Evolutionary conservation across 2,329 filamentous ascomycete species (phyloP).

Genomic region (Lecanicillium sp.): DNA sequence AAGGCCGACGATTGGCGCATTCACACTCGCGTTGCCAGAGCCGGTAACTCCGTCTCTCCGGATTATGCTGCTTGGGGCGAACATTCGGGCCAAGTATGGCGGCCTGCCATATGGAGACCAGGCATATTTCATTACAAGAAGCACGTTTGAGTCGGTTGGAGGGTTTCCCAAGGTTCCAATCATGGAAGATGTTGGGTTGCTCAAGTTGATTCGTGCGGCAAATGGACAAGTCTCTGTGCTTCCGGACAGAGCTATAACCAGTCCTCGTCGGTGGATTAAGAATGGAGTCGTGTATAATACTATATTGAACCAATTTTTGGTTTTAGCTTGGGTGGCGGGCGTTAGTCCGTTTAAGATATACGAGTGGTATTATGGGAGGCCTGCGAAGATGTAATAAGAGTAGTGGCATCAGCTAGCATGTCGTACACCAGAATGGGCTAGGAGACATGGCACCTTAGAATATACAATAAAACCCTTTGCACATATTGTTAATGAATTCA

Average conservation of each 20-base stretch:
- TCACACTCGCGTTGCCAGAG: background rate
- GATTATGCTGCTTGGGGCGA: background rate
- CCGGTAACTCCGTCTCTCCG: background rate
- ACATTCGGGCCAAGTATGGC: background rate
- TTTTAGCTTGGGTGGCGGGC: background rate
- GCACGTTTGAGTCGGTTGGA: background rate
- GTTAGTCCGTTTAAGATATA: background rate
- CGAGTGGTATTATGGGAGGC: background rate
- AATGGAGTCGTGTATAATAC: background rate
- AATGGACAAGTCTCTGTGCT: background rate
- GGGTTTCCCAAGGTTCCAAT: background rate
- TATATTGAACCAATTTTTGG: background rate
- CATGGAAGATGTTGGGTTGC: background rate
- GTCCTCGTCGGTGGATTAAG: background rate
- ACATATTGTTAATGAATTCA: no score
- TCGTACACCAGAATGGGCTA: no score
- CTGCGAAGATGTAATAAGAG: background rate
- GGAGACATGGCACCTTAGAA: no score
- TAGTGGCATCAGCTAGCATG: background rate
- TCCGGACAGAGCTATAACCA: background rate
- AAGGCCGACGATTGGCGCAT: background rate
- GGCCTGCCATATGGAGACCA: background rate
- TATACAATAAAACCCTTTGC: no score
- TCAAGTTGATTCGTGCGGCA: background rate
- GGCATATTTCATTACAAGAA: background rate